A percentile compares a stretch with the other conserved stretches of the same genome.
These are phyloP conservation scores for Polytrichum commune DNA, from an alignment of 225 moss, liverwort and hornwort genomes.

Conservation along the genomic window DNA sequence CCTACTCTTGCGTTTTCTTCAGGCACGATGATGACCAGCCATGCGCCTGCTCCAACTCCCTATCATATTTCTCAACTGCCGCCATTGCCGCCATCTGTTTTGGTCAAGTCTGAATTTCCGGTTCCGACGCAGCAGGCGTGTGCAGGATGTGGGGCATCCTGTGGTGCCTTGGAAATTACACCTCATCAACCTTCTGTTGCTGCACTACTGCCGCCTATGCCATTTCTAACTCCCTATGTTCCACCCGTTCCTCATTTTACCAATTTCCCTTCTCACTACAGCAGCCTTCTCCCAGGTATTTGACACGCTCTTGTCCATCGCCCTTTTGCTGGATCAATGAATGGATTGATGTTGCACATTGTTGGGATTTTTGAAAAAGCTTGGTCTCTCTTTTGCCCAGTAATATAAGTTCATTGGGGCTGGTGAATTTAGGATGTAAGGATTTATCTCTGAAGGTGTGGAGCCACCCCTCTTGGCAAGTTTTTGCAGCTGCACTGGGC, in stretches of 20 bases:
- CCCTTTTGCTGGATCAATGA: background rate
- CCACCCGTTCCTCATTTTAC: conserved; percentile 7
- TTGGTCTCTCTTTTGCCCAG: too few relatives aligned
- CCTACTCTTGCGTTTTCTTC: conserved; percentile 8
- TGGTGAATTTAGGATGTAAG: background rate
- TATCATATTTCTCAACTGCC: conserved; percentile 4
- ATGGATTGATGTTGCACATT: background rate
- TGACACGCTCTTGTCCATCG: background rate
- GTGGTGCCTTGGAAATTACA: too few relatives aligned
- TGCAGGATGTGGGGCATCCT: too few relatives aligned
- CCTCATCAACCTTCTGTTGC: background rate
- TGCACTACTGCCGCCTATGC: conserved; percentile 6
- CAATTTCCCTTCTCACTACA: conserved; percentile 2
- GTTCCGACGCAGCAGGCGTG: background rate
- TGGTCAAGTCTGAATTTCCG: conserved; percentile 8
- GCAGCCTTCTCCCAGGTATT: conserved; percentile 17
- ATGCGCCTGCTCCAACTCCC: conserved; percentile 3
- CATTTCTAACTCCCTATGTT: background rate
- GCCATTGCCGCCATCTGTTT: conserved; percentile 8
- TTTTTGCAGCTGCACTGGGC: background rate
- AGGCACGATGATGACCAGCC: background rate
- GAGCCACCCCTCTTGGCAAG: background rate
- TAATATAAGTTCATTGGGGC: too few relatives aligned
- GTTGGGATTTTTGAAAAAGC: background rate
- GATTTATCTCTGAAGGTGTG: background rate